Percentiles rank a stretch among this genome's conserved stretches.
phyloP scores from a whole-genome alignment of 805 yeast genomes.

The Cyberlindnera japonica region DNA sequence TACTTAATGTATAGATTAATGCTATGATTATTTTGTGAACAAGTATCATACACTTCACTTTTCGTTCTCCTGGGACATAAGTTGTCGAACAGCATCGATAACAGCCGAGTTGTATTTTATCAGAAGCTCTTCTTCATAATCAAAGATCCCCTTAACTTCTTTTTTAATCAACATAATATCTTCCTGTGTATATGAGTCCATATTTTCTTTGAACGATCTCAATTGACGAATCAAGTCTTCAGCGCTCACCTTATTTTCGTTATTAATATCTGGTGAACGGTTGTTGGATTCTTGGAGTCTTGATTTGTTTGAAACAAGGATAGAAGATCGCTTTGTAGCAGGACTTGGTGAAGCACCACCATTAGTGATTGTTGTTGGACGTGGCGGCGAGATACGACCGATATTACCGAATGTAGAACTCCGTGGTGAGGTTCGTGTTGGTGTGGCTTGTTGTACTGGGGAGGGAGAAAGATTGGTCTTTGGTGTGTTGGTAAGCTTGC shows the following conservation, averaged over 20 bases:
- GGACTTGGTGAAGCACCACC: constrained; percentile 11
- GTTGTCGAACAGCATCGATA: constrained; percentile 12
- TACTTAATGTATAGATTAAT: neutral
- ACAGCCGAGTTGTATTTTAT: constrained; percentile 31
- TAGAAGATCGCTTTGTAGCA: constrained; percentile 9
- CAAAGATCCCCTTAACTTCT: constrained; percentile 22
- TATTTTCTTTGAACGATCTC: constrained; percentile 18
- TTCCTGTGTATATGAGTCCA: constrained; percentile 21
- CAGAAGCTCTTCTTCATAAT: constrained; percentile 29
- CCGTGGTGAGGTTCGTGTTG: constrained; percentile 12
- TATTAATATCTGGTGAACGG: constrained; percentile 1
- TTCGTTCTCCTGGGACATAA: constrained; percentile 11
- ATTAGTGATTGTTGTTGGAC: constrained; percentile 2
- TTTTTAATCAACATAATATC: constrained; percentile 24
- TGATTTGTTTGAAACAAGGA: constrained; percentile 8
- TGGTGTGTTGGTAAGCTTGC: constrained; percentile 14
- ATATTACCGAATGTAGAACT: constrained; percentile 1
- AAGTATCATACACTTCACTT: neutral
- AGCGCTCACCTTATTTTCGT: constrained; percentile 15
- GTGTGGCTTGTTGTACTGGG: neutral
- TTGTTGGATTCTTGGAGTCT: constrained; percentile 7
- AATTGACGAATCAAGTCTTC: constrained; percentile 18
- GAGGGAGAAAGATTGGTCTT: constrained; percentile 23
- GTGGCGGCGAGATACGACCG: constrained; percentile 9
- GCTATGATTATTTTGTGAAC: neutral